Base-by-base conservation (phyloP, 495 filamentous ascomycete genomes). In the Xylaria longipes region DNA sequence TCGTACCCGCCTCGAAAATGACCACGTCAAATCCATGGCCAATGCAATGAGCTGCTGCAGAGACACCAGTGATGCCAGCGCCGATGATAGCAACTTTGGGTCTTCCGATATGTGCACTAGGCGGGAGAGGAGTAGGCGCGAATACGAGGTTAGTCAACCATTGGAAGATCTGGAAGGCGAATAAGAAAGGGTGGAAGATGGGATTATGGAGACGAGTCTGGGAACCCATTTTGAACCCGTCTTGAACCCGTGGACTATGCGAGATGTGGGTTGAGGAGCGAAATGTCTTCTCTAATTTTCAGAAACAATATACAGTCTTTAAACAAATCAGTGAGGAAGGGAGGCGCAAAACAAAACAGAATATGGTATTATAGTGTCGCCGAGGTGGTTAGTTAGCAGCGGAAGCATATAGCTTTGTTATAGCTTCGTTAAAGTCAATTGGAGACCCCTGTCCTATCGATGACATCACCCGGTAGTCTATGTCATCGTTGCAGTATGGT, bases 1-100 rank as follows among this genome's bases (percentile, higher is more conserved):
- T 82, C 5, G 85, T 74, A 33, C 92, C 89, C 3, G 88, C 86
- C 76, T 96, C 93, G 72, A 97, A 95, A 43, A 97, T 87, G 35
- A 85, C 83, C 5, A 93, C 91, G 77, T 96, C 93, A 69, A 95
- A 94, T 58, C 93, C 92, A 89, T 97, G 93, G 15, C 93, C 93
- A 37, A 95, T 88, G 80, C 93, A 95, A 79, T 97, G 93, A 7
- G 92, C 89, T 5, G 94, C 94, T 9, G 92, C 89, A 1, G 92
- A 93, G 3, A 97, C 89, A 50, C 94, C 94, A 0, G 93, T 97
- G 54, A 97, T 81, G 9, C 94, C 93, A 29, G 93, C 91, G 6
- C 93, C 94, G 72, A 96, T 93, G 58, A 96, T 82, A n/a, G 93
- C 93, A 63, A 96, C 87, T 69, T 88, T 89, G 48, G 92, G 92